Evolutionary conservation across 2,329 filamentous ascomycete species (phyloP), one percentile per base, ranked within the genome.

Genomic region (Penicillium griseofulvum): DNA sequence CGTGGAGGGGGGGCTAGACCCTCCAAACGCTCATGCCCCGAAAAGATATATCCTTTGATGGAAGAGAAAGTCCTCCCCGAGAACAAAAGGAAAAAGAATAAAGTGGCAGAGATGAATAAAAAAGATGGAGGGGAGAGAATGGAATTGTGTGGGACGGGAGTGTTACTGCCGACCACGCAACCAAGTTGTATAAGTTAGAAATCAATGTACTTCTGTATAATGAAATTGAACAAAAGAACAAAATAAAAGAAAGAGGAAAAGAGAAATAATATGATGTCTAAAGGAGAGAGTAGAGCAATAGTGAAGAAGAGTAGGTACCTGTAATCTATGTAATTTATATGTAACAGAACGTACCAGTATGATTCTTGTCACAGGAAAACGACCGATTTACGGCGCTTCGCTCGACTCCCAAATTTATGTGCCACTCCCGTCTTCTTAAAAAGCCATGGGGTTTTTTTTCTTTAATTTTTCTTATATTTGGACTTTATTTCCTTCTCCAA

Each of bases 11-110:
- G 63, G 67, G 65, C 62, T 66, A 70, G 66, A 69, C 67, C 66
- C 64, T 69, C 66, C 63, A 60, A 57, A 64, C 63, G 60, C 66
- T 68, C 67, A 68, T 68, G 65, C 64, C 64, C 67, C 61, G 60
- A 59, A 37, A 55, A 44, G 36, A 45, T 56, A 52, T 54, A 56
- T 61, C 49, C 41, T 31, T 54, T 42, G 52, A 54, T 49, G 49
- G 43, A 54, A 49, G 49, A 44, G 22, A 29, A 34, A 28, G 38
- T 53, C 37, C 36, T 22, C 4, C 46, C 31, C 38, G 22, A 11
- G 43, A 36, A 48, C 16, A 9, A 24, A 38, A 49, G 43, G 22
- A 42, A 36, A 36, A 36, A 36, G 28, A 42, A 46, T 29, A 1
- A 28, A 51, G 57, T 29, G 19, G 24, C 28, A 37, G 29, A 28